These are phyloP conservation scores for Trichoderma virens DNA, from an alignment of 495 filamentous ascomycete species.

Conservation along the genomic window DNA sequence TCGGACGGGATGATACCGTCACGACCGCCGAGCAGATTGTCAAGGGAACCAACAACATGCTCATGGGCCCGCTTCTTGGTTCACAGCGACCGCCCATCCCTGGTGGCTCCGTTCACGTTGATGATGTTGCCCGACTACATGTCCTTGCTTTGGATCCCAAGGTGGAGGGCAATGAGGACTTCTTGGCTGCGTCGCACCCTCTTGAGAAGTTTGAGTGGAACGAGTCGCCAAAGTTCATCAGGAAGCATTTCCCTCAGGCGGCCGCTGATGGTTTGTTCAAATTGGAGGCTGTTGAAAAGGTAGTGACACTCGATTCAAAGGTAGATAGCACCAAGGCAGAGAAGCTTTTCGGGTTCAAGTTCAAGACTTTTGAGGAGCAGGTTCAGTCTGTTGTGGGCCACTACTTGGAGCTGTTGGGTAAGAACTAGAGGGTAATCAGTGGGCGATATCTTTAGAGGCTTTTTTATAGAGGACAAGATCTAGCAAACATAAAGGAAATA, in stretches of 20 bases:
- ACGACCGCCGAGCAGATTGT: neutral
- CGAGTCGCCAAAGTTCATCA: constrained; percentile 24
- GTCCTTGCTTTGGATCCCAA: constrained; percentile 12
- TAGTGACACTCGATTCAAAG: neutral
- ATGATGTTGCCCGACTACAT: constrained; percentile 15
- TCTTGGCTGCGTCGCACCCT: constrained; percentile 12
- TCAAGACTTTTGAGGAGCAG: constrained; percentile 36
- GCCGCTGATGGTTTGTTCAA: constrained; percentile 26
- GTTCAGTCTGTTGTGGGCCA: constrained; percentile 33
- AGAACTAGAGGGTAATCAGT: neutral
- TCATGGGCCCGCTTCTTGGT: constrained; percentile 14
- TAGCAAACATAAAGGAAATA: too few species aligned
- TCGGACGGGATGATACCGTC: constrained; percentile 14
- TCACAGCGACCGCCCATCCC: constrained; percentile 1
- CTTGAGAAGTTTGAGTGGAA: constrained; percentile 24
- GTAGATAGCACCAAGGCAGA: constrained; percentile 30
- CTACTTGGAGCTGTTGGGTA: constrained; percentile 25
- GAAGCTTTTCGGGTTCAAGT: constrained; percentile 35
- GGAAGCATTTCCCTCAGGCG: constrained; percentile 27
- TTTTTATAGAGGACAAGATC: too few species aligned
- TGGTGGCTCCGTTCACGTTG: constrained; percentile 17
- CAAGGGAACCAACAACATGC: constrained; percentile 13
- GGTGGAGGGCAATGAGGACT: constrained; percentile 24
- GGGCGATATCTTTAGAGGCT: too few species aligned
- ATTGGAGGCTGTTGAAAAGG: constrained; percentile 11